Percentiles rank a stretch among this genome's conserved stretches.
Evolutionary conservation across 1,284 basidiomycete species (phyloP).

Genomic region (Ustilago nuda): DNA sequence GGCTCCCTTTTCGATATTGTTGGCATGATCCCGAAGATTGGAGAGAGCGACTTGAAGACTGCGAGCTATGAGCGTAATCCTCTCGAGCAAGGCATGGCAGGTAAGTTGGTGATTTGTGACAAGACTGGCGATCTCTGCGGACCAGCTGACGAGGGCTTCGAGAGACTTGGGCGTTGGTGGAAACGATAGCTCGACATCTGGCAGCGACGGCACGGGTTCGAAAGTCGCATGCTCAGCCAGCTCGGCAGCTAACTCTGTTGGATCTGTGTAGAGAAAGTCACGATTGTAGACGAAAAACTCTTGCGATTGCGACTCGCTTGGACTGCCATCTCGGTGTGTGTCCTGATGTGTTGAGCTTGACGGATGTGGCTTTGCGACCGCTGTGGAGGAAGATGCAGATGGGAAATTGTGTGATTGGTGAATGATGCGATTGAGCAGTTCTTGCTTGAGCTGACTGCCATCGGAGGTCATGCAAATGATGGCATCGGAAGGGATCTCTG

Average conservation of each 20-base stretch:
- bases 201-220: slow-evolving; percentile 22
- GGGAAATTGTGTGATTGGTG: slow-evolving; percentile 19
- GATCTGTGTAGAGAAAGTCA: slow-evolving; percentile 63
- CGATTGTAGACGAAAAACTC: slow-evolving; percentile 67
- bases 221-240: slow-evolving; percentile 49
- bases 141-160: slow-evolving; percentile 55
- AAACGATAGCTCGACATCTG: slow-evolving; percentile 44
- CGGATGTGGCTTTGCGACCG: slow-evolving; percentile 8
- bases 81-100: slow-evolving; percentile 35
- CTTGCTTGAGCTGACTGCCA: slow-evolving; percentile 62
- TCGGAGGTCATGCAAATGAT: slow-evolving; percentile 67
- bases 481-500: slow-evolving; percentile 61
- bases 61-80: slow-evolving; percentile 52
- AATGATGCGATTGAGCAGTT: slow-evolving; percentile 52
- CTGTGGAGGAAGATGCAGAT: slow-evolving; percentile 20
- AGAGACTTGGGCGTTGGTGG: slow-evolving; percentile 59
- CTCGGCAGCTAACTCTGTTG: slow-evolving; percentile 55
- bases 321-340: background rate
- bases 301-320: slow-evolving; percentile 16
- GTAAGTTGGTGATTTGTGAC: slow-evolving; percentile 16
- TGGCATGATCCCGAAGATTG: slow-evolving; percentile 62
- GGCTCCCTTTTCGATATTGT: slow-evolving; percentile 53
- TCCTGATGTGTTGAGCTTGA: slow-evolving; percentile 20
- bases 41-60: slow-evolving; percentile 60
- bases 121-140: slow-evolving; percentile 25